Evolutionary conservation across 1,284 basidiomycete species (phyloP).

Genomic region (Ceratobasidium sp.): DNA sequence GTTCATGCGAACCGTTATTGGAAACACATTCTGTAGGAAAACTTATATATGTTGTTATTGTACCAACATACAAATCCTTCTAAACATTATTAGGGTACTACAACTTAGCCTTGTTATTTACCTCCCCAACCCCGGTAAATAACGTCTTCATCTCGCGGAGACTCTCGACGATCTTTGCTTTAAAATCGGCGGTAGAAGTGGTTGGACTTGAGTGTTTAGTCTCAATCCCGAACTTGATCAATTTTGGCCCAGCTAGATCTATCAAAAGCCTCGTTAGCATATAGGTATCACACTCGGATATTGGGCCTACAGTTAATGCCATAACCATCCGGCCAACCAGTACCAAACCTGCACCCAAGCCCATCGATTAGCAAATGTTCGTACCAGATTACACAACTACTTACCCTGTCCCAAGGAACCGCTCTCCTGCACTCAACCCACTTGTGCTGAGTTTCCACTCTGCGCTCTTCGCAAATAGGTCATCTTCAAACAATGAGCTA

Average conservation of each 20-base stretch:
- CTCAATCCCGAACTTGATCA: constrained; percentile 96
- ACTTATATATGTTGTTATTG: too few species aligned
- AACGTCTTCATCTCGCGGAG: constrained; percentile 77
- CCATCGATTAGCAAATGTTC: background rate
- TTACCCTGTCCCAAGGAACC: constrained; percentile 91
- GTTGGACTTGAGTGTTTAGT: constrained; percentile 78
- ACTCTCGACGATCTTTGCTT: constrained; percentile 72
- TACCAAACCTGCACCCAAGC: constrained; percentile 68
- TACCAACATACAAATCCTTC: too few species aligned
- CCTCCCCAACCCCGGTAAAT: constrained; percentile 56
- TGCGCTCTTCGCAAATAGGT: constrained; percentile 79
- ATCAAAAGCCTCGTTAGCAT: constrained; percentile 27
- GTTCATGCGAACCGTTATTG: too few species aligned
- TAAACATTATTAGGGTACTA: background rate
- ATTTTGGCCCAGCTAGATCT: constrained; percentile 85
- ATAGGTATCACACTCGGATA: background rate
- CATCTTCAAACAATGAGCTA: constrained; percentile 76
- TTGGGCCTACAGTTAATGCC: constrained; percentile 85
- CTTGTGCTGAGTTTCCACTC: constrained; percentile 94
- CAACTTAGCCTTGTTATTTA: constrained; percentile 13
- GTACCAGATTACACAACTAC: constrained; percentile 54
- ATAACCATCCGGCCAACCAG: constrained; percentile 84
- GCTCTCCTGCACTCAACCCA: constrained; percentile 85
- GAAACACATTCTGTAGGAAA: too few species aligned
- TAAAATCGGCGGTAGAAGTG: constrained; percentile 81